Evolutionary conservation across 345 rosid species (phyloP).

Genomic region (Ceriops decandra): DNA sequence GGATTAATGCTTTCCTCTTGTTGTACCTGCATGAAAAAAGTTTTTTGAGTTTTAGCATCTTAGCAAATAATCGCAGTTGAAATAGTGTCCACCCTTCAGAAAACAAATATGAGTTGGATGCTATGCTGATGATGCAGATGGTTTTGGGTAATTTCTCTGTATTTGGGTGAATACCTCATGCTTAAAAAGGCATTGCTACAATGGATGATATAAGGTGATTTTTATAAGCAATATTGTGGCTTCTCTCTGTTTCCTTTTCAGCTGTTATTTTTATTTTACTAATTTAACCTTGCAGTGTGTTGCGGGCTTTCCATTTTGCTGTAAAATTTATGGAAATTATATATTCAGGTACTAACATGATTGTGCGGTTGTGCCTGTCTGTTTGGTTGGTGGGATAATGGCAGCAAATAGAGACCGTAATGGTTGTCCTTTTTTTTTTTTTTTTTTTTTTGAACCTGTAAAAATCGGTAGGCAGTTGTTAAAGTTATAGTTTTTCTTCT

Average conservation of each 20-base stretch:
- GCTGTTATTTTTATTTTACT: neutral
- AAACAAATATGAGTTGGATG: neutral
- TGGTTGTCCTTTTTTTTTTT: neutral
- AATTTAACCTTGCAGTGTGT: neutral
- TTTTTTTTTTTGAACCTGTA: neutral
- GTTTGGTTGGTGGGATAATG: neutral
- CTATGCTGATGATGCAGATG: neutral
- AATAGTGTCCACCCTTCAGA: neutral
- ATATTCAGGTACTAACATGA: neutral
- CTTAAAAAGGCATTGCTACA: too few relatives aligned
- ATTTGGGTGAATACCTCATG: neutral
- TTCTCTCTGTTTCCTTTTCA: neutral
- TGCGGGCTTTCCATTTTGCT: neutral
- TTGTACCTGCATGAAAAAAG: too few relatives aligned
- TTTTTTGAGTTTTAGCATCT: too few relatives aligned
- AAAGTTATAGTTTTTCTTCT: neutral
- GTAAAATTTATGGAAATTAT: neutral
- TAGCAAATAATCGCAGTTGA: too few relatives aligned
- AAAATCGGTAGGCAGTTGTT: too few relatives aligned
- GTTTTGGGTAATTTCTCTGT: neutral
- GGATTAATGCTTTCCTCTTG: too few relatives aligned
- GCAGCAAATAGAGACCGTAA: neutral
- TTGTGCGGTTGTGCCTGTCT: neutral
- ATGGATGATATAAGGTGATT: too few relatives aligned
- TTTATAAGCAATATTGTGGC: neutral